Conservation (phyloP, 2,329 filamentous ascomycete species). For the Chlorencoelia australis region DNA sequence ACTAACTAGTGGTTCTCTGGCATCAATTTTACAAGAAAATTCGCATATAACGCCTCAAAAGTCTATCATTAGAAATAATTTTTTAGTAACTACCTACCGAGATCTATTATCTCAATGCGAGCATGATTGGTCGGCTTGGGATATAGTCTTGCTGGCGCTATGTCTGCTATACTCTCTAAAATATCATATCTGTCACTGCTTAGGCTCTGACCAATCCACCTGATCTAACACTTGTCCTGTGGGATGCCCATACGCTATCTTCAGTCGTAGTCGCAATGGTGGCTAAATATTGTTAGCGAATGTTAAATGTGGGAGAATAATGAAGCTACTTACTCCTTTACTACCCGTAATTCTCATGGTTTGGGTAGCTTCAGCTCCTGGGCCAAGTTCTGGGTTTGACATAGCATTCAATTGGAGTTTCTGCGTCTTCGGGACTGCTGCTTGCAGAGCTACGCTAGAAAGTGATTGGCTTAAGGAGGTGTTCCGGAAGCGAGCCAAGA, state of each 20-base stretch:
- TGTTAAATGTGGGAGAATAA: constrained; percentile 2
- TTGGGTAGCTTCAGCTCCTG: constrained; percentile 78
- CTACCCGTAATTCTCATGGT: constrained; percentile 78
- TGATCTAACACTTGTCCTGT: constrained; percentile 73
- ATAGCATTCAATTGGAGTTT: constrained; percentile 88
- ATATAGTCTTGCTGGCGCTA: no score
- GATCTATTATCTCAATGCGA: no score
- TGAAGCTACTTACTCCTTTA: constrained; percentile 65
- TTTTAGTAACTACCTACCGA: no score
- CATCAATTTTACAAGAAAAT: no score
- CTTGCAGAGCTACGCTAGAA: constrained; percentile 74
- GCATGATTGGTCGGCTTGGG: no score
- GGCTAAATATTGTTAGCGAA: constrained; percentile 42
- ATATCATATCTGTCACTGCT: no score
- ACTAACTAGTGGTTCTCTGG: no score
- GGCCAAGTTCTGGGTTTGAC: constrained; percentile 64
- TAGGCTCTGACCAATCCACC: constrained; percentile 89
- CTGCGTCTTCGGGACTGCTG: constrained; percentile 92
- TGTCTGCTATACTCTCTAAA: no score
- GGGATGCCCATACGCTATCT: constrained; percentile 69
- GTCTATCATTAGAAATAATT: no score
- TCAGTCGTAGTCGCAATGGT: constrained; percentile 71
- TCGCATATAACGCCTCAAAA: no score
- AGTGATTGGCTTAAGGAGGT: constrained; percentile 54
- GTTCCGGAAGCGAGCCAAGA: constrained; percentile 78